Evolutionary conservation across 306 rosid species (phyloP).

Genomic region (Quercus glauca): DNA sequence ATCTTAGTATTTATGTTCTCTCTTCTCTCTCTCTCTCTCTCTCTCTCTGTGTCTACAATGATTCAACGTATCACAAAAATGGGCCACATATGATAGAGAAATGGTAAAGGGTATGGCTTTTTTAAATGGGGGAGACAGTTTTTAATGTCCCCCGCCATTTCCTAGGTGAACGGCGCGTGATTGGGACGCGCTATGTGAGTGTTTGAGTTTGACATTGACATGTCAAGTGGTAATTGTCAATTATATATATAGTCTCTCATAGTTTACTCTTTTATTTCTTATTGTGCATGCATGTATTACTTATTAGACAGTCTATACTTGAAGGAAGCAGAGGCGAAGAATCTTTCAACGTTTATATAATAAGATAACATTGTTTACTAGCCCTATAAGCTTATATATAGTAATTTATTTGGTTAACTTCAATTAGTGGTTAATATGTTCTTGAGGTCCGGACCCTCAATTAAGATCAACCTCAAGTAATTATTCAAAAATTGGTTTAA

Average conservation of each 20-base stretch:
- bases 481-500: no score
- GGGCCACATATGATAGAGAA: background rate
- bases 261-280: background rate
- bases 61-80: constrained; percentile 19
- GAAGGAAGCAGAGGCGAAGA: background rate
- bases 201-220: background rate
- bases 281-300: background rate
- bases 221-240: no score
- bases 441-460: no score
- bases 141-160: constrained; percentile 60
- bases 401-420: no score
- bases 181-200: constrained; percentile 7
- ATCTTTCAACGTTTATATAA: no score
- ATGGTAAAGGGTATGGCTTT: background rate
- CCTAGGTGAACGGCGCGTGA: constrained; percentile 35
- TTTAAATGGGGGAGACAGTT: constrained; percentile 36
- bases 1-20: background rate
- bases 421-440: no score
- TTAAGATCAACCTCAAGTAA: no score
- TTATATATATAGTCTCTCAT: no score
- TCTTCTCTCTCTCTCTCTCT: constrained; percentile 6
- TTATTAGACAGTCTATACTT: background rate
- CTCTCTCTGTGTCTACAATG: background rate
- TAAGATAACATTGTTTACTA: no score
- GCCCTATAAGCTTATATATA: no score